Base-by-base conservation (phyloP, 345 rosid species). In the Dovyalis caffra region DNA sequence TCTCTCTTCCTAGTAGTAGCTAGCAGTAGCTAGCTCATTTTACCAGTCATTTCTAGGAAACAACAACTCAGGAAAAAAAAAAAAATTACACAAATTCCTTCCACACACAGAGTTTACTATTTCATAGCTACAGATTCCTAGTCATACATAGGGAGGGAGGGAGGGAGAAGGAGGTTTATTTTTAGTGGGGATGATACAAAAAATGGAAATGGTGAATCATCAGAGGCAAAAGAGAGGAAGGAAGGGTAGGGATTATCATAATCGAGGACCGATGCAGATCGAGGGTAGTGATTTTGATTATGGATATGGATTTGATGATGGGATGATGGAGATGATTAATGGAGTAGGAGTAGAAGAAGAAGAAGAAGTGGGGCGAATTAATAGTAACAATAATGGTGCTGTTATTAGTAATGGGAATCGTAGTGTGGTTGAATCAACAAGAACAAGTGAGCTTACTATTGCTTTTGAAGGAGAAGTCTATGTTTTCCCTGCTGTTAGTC, bases 381-480 rank as follows among this genome's bases (percentile, higher is more conserved):
- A 6, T 63, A 15, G n/a, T 31, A 28, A 29, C n/a, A 63, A 32
- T 7, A 63, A 32, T 63, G 35, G 35, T 31, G 4, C 5, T 63
- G 35, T 28, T 63, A 63, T 6, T 63, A 32, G 21, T 63, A 63
- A 53, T 70, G 29, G 47, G 28, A 45, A 53, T 76, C 34, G 69
- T 67, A 56, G 62, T 6, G 15, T 43, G 51, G 26, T 45, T 47
- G 78, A 63, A 33, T 32, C 78, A 8, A 76, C 49, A 76, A 78
- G 83, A 23, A 77, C 86, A 23, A 74, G 88, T 81, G 88, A 85
- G 79, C 86, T 85, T 67, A 83, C 88, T 12, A 40, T 85, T 38
- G 73, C 88, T 5, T 85, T 83, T 45, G 86, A 85, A 74, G 88
- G 88, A 26, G 86, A 85, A 74, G 86, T 85, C 70, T 85, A 79